These are phyloP conservation scores for Allomyces javanicus DNA, from an alignment of 192 early-diverging fungal genomes.

Conservation along the genomic window DNA sequence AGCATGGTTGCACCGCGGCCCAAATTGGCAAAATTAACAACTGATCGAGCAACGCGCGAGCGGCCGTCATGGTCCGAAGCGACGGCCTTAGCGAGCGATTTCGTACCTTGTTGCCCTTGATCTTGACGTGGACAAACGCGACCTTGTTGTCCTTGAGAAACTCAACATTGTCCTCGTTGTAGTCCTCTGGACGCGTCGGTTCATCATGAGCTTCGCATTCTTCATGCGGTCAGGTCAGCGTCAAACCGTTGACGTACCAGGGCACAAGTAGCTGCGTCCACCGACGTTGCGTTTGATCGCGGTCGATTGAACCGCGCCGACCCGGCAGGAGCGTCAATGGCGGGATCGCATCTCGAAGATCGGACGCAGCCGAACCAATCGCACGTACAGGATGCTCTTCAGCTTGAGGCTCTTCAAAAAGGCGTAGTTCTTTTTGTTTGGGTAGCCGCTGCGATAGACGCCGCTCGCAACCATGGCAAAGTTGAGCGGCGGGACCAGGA, in stretches of 20 bases:
- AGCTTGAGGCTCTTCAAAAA: slow-evolving; percentile 72
- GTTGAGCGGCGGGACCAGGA: slow-evolving; percentile 78
- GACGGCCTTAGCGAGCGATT: slow-evolving; percentile 15
- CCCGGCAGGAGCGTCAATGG: not conserved
- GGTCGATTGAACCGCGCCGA: not conserved
- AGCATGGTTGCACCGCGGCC: slow-evolving; percentile 4
- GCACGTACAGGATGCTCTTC: slow-evolving; percentile 60
- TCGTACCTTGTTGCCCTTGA: slow-evolving; percentile 72
- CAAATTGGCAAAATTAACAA: not conserved
- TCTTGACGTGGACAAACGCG: slow-evolving; percentile 53
- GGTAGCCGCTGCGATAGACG: slow-evolving; percentile 85
- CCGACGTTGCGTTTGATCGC: too few relatives aligned
- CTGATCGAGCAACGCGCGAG: slow-evolving; percentile 1
- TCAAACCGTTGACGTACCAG: slow-evolving; percentile 10
- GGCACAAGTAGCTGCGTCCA: slow-evolving; percentile 15
- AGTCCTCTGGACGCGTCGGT: slow-evolving; percentile 33
- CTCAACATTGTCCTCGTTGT: slow-evolving; percentile 39
- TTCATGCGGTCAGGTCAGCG: too few relatives aligned
- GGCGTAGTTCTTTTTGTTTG: slow-evolving; percentile 72
- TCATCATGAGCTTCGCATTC: not conserved
- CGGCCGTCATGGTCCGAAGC: slow-evolving; percentile 13
- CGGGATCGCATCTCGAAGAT: not conserved
- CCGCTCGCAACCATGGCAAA: slow-evolving; percentile 86
- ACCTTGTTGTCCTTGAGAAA: slow-evolving; percentile 58
- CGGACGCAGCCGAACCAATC: not conserved